Base-by-base conservation (phyloP, 768 basidiomycete species). In the Pisolithus tinctorius region DNA sequence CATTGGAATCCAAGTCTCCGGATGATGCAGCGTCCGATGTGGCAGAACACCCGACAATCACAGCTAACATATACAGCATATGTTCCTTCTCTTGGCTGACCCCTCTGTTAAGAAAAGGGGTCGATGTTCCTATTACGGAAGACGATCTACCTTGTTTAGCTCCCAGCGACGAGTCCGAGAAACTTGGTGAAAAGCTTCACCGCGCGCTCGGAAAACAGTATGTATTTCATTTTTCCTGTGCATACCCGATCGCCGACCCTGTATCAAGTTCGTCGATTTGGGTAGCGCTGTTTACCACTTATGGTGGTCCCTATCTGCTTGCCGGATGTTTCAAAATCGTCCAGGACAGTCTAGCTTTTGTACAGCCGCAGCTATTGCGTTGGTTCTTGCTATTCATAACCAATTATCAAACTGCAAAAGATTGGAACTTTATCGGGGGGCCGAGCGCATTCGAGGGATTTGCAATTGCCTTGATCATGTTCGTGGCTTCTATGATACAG, bases 51-150 rank as follows among this genome's bases (percentile, higher is more conserved):
- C 93, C 93, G 0, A 68, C 84, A 1, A 59, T 85, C 16, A 84
- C 80, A 0, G 88, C 93, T 16, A 93, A 91, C 63, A 70, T 92
- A 20, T 94, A 83, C 63, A 90, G 86, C 60, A 74, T 79, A 37
- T 91, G 85, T 79, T 84, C 82, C 1, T 98, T 97, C 62, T 69
- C 74, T 0, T 98, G 93, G 93, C 79, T 97, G 74, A 90, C 88
- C 1, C 78, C 78, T 0, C 76, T 93, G 16, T 78, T 93, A 81
- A 75, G 71, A 58, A 84, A 83, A 60, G 88, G 88, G 29, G 75
- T 77, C 0, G 64, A 69, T 5, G 69, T 79, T 48, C 82, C 78
- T 63, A 83, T 97, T 51, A 86, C 86, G 1, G 92, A 95, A 63
- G 78, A 85, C 27, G 95, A 98, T 61, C 77, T 97, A 23, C 92